Percentiles rank a stretch among this genome's conserved stretches.
Conservation (phyloP, 805 yeast genomes). For the Isabelozyma gotoi region DNA sequence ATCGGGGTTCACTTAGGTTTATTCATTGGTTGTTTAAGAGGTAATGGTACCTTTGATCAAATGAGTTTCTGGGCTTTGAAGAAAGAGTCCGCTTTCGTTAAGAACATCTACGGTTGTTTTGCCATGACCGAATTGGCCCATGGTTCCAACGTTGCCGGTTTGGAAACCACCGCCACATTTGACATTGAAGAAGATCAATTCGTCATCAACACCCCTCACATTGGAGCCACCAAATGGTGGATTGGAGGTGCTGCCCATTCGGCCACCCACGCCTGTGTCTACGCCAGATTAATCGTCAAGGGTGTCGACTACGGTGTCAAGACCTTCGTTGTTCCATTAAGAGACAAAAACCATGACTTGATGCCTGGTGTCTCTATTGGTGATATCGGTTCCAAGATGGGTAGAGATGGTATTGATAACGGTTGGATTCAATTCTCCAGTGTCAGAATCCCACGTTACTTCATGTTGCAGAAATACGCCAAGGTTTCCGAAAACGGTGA, state of each 20-base stretch:
- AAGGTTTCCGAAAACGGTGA: conserved; percentile 63
- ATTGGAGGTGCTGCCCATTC: conserved; percentile 96
- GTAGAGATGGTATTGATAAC: conserved; percentile 89
- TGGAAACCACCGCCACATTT: conserved; percentile 84
- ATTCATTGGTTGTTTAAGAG: conserved; percentile 30
- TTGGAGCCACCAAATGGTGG: conserved; percentile 97
- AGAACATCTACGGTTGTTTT: conserved; percentile 68
- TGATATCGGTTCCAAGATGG: conserved; percentile 92
- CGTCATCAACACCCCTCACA: conserved; percentile 75
- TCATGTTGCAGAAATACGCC: conserved; percentile 74
- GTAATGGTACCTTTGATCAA: conserved; percentile 35
- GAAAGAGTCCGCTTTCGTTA: conserved; percentile 28
- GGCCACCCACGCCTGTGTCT: conserved; percentile 77
- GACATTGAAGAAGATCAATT: conserved; percentile 64
- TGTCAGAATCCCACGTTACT: conserved; percentile 77
- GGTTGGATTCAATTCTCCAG: conserved; percentile 90
- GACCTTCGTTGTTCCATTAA: conserved; percentile 84
- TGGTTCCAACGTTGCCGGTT: conserved; percentile 87
- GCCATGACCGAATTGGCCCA: conserved; percentile 90
- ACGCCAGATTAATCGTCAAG: conserved; percentile 74
- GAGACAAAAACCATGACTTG: conserved; percentile 69
- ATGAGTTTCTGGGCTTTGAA: conserved; percentile 31
- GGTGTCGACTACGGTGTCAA: conserved; percentile 87
- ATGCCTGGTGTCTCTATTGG: conserved; percentile 79
- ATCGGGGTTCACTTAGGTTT: conserved; percentile 33